Evolutionary conservation across 495 filamentous ascomycete genomes (phyloP), one percentile per base, ranked within the genome.

Genomic region (Hamigera avellanea): DNA sequence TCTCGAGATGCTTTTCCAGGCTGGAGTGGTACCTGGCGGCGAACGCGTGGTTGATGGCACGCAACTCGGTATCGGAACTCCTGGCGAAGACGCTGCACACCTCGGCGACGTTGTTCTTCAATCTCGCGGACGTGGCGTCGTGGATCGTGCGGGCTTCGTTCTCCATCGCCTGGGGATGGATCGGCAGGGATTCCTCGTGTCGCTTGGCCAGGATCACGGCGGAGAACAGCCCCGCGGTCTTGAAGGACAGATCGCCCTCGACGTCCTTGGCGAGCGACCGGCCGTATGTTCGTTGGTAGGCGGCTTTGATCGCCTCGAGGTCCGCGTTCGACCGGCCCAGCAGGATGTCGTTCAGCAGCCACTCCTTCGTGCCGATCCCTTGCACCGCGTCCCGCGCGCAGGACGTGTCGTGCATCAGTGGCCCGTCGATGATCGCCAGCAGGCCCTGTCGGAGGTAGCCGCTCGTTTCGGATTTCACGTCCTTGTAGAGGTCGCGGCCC

Each of bases 341-440:
- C 1, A 96, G 69, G 10, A 91, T 73, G 42, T 96, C 91, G 48
- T 93, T 86, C 21, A 96, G 69, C 2, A 88, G 61, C 46, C 65
- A 68, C 48, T 96, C 89, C 40, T 88, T 89, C 0, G 91, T 96
- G 14, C 91, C 91, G 3, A 76, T 46, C 2, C 89, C 86, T 12
- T 75, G 59, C 56, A 93, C 73, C 7, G 86, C 78, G 3, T 78
- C 65, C 43, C 76, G 56, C 8, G 82, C 61, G 25, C 70, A 66
- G 44, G 75, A 63, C 2, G 75, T 73, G 52, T 94, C 88, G 43
- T 81, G 65, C 26, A 67, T 54, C 6, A 93, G 56, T 0, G 89
- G 89, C 0, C 91, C 91, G 10, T 83, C 76, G 14, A 80, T 72
- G 26, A 93, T 64, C 6, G 76, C 72, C 1, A 83, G 62, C 2